Conservation (phyloP, 257 asterid genomes). For the Prunella vulgaris region DNA sequence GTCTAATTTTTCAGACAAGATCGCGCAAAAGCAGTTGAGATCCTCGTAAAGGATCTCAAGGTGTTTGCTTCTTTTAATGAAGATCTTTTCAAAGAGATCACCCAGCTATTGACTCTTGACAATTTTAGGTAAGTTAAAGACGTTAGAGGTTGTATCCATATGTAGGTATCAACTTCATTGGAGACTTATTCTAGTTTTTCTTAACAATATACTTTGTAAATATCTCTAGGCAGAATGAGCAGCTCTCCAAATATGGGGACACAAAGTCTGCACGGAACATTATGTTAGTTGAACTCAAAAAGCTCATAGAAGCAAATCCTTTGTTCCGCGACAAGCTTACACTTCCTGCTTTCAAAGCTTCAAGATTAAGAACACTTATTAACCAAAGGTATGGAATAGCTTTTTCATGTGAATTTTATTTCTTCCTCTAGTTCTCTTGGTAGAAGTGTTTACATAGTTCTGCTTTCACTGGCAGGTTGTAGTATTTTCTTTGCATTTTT, state of each 20-base stretch:
- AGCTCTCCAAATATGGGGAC: conserved; percentile 94
- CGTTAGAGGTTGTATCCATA: conserved; percentile 9
- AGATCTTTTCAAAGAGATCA: conserved; percentile 91
- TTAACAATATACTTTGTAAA: conserved; percentile 16
- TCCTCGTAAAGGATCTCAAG: conserved; percentile 90
- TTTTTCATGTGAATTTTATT: conserved; percentile 4
- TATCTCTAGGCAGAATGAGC: conserved; percentile 81
- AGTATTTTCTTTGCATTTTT: conserved; percentile 6
- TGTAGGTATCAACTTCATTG: conserved; percentile 2
- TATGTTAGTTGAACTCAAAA: conserved; percentile 84
- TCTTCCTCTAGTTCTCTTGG: neutral
- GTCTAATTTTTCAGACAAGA: conserved; percentile 56
- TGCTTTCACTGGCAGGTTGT: conserved; percentile 6
- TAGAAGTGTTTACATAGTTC: conserved; percentile 11
- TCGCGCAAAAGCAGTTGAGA: conserved; percentile 84
- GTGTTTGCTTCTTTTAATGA: conserved; percentile 92
- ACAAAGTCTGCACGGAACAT: conserved; percentile 87
- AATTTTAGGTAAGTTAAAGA: conserved; percentile 71
- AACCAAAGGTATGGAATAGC: conserved; percentile 66
- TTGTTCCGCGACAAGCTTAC: conserved; percentile 84
- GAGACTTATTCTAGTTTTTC: neutral
- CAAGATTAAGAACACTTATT: conserved; percentile 85
- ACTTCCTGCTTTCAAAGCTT: conserved; percentile 75
- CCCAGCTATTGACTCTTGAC: conserved; percentile 68
- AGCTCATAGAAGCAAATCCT: conserved; percentile 92